Evolutionary conservation across 805 yeast species (phyloP).

Genomic region (Zygotorulaspora florentina): DNA sequence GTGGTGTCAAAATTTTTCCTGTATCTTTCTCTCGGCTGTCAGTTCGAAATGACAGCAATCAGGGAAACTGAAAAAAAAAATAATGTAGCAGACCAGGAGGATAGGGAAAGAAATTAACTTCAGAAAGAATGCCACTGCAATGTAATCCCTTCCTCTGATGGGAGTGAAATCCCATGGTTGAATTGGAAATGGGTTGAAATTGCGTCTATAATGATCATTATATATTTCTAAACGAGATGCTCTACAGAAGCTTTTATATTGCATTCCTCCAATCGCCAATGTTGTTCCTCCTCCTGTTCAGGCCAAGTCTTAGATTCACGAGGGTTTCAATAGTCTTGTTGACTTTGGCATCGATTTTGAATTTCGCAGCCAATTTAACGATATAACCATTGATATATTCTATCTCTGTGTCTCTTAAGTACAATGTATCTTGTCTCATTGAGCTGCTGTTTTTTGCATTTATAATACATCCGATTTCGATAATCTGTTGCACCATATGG

Average conservation of each 20-base stretch:
- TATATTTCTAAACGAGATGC: too few relatives aligned
- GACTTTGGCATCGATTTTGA: constrained; percentile 34
- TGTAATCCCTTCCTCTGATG: too few relatives aligned
- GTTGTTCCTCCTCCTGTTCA: constrained; percentile 25
- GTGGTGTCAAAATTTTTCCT: constrained; percentile 3
- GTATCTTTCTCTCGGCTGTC: constrained; percentile 1
- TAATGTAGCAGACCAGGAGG: too few relatives aligned
- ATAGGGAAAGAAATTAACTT: too few relatives aligned
- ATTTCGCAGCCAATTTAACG: constrained; percentile 47
- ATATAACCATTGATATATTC: constrained; percentile 82
- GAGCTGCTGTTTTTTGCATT: constrained; percentile 55
- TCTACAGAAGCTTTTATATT: neutral
- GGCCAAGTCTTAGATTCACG: constrained; percentile 33
- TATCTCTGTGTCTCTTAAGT: constrained; percentile 63
- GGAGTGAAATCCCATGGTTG: too few relatives aligned
- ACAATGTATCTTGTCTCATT: constrained; percentile 52
- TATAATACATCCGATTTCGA: constrained; percentile 39
- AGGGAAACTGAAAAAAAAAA: neutral
- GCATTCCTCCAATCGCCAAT: constrained; percentile 7
- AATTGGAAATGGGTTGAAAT: too few relatives aligned
- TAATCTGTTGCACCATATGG: constrained; percentile 36
- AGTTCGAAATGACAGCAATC: constrained; percentile 1
- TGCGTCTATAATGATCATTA: too few relatives aligned
- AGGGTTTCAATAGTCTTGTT: constrained; percentile 35
- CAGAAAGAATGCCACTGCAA: too few relatives aligned